phyloP scores from a whole-genome alignment of 352 stramenopile genomes.

The Phytopythium oedochilum region DNA sequence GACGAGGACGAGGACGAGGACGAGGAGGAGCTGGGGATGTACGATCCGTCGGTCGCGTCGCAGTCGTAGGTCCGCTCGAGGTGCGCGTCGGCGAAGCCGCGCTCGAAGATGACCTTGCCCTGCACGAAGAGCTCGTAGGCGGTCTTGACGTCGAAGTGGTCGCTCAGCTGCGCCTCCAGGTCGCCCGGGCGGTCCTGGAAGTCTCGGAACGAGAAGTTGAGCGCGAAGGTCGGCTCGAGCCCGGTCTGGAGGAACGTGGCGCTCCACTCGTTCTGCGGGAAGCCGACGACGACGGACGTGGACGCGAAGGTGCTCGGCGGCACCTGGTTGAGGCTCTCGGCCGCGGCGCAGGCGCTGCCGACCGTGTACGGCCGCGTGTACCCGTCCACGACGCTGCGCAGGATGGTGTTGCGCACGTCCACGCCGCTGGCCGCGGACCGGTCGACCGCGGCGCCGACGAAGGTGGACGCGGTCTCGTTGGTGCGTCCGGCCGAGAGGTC shows the following conservation, averaged over 20 bases:
- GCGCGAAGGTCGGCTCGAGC: conserved; percentile 4
- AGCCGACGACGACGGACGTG: conserved; percentile 32
- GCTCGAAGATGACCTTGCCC: conserved; percentile 31
- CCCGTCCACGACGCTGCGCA: conserved; percentile 13
- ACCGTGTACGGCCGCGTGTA: conserved; percentile 12
- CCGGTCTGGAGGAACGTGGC: conserved; percentile 21
- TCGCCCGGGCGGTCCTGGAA: conserved; percentile 4
- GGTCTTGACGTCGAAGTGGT: conserved; percentile 3
- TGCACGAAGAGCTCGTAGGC: conserved; percentile 38
- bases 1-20: too few relatives aligned
- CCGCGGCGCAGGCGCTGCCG: conserved; percentile 23
- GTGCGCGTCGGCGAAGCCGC: conserved; percentile 11
- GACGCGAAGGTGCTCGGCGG: conserved; percentile 25
- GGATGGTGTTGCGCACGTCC: conserved; percentile 9
- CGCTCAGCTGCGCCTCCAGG: conserved; percentile 9
- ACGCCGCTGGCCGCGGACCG: background rate
- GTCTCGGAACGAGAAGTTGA: conserved; percentile 17
- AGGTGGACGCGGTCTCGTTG: conserved; percentile 6
- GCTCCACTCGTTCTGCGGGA: conserved; percentile 32
- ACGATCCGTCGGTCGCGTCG: background rate
- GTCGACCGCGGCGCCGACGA: background rate
- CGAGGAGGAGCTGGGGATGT: too few relatives aligned
- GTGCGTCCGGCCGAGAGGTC: conserved; percentile 11
- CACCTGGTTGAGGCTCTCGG: conserved; percentile 6
- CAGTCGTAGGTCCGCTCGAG: conserved; percentile 5